Conservation (phyloP, 768 basidiomycete genomes). For the Goffeauzyma gilvescens region DNA sequence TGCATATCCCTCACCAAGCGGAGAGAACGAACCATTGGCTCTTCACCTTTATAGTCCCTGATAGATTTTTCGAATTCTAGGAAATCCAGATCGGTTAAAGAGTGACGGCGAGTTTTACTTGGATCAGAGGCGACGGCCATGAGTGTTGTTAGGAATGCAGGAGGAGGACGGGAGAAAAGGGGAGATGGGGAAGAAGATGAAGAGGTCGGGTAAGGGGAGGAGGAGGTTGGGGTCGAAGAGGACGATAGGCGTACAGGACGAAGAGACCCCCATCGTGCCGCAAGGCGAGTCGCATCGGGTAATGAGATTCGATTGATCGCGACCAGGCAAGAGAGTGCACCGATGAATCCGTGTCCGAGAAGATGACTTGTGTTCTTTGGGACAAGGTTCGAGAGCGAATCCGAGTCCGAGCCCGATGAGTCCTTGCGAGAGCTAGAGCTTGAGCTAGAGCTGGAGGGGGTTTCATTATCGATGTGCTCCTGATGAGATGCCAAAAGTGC, state of each 20-base stretch:
- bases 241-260: too few species aligned
- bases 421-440: background rate
- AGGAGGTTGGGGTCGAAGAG: background rate
- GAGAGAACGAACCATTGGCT: too few species aligned
- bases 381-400: conserved; percentile 12
- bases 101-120: conserved; percentile 1
- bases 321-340: conserved; percentile 26
- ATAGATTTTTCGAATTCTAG: too few species aligned
- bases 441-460: background rate
- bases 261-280: too few species aligned
- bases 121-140: conserved; percentile 2
- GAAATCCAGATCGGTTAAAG: conserved; percentile 4
- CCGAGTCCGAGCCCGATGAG: background rate
- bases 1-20: too few species aligned
- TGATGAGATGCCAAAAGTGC: conserved; percentile 27
- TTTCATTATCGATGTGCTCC: background rate
- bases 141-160: too few species aligned
- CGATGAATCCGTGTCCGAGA: conserved; percentile 30
- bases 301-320: conserved; percentile 23
- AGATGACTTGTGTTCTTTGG: conserved; percentile 22
- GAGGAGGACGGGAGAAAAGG: too few species aligned
- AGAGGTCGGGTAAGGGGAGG: background rate
- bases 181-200: too few species aligned
- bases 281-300: conserved; percentile 21
- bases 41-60: too few species aligned